Base-by-base conservation (phyloP, 495 filamentous ascomycete species). In the Pseudomonodictys pantanalensis region DNA sequence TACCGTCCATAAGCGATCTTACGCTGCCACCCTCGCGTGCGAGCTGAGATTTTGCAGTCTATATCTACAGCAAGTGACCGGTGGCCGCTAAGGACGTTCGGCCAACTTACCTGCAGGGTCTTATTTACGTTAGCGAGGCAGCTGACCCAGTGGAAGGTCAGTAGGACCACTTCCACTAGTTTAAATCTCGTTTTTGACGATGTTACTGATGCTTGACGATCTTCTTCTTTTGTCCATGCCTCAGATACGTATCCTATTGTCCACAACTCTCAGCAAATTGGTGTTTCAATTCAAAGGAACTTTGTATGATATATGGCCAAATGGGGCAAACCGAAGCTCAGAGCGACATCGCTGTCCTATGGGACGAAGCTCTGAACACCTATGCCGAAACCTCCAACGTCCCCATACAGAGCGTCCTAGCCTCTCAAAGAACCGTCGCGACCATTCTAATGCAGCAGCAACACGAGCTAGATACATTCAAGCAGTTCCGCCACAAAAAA, bases 401-500 rank as follows among this genome's bases (percentile, higher is more conserved):
- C 23, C 49, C 57, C 17, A 32, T 67, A 17, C 23, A 59, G 47
- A 28, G 46, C 43, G 56, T 61, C 57, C 52, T 35, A 15, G 32
- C 32, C 32, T 35, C 32, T 35, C 32, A 35, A 35, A 35, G 15
- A 35, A 35, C 32, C 32, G 32, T 35, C 32, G 32, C 32, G 32
- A 35, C 32, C 32, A 35, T 35, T 15, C 32, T 35, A 35, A 35
- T 35, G 32, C 32, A 35, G 43, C 5, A 68, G 47, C 43, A 43
- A 17, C 38, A 26, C 1, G 46, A 65, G 30, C 60, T 61, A 52
- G 54, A 68, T 24, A 25, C 42, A 20, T 68, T 68, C 46, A 43
- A 67, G 48, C 55, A 65, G 17, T 68, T 68, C 38, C 56, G 62
- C n/a, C 65, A 68, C 24, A 56, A 65, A 38, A 28, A 52, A 30